These are phyloP conservation scores for Murraya koenigii DNA, from an alignment of 345 rosid species.

Conservation along the genomic window DNA sequence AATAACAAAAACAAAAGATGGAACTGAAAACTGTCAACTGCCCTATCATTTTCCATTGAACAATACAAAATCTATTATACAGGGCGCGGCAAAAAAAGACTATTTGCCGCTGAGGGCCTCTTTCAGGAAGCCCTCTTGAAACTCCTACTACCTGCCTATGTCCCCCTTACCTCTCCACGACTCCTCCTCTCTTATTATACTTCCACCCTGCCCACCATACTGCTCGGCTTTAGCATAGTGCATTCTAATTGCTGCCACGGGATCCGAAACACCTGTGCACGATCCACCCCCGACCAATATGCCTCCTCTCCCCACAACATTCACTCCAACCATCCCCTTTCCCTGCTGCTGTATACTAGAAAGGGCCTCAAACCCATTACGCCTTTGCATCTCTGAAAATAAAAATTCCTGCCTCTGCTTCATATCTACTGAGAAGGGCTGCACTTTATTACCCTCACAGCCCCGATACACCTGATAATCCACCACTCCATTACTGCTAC, in stretches of 20 bases:
- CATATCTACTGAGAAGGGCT: conserved; percentile 43
- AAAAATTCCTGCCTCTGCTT: conserved; percentile 45
- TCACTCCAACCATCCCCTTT: conserved; percentile 45
- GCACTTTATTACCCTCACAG: conserved; percentile 34
- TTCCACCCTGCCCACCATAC: conserved; percentile 41
- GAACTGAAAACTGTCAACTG: conserved; percentile 30
- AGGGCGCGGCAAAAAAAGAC: conserved; percentile 29
- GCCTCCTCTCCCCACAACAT: conserved; percentile 45
- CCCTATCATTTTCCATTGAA: conserved; percentile 37
- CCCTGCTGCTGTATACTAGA: conserved; percentile 48
- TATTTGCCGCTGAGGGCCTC: conserved; percentile 19
- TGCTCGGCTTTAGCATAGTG: conserved; percentile 52
- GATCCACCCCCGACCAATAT: conserved; percentile 38
- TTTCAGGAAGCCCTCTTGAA: conserved; percentile 22
- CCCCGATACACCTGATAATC: conserved; percentile 43
- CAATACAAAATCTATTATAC: conserved; percentile 58
- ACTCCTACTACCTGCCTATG: conserved; percentile 52
- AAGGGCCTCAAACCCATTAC: conserved; percentile 44
- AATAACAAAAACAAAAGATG: neutral
- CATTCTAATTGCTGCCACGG: conserved; percentile 59
- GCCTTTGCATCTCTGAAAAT: conserved; percentile 38
- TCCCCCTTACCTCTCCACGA: conserved; percentile 60
- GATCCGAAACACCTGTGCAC: conserved; percentile 50
- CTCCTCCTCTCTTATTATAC: conserved; percentile 47
- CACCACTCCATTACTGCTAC: conserved; percentile 38